Percentiles rank a stretch among this genome's conserved stretches.
These are phyloP conservation scores for Pseudisothecium myosuroides DNA, from an alignment of 225 moss, liverwort and hornwort species.

Conservation along the genomic window DNA sequence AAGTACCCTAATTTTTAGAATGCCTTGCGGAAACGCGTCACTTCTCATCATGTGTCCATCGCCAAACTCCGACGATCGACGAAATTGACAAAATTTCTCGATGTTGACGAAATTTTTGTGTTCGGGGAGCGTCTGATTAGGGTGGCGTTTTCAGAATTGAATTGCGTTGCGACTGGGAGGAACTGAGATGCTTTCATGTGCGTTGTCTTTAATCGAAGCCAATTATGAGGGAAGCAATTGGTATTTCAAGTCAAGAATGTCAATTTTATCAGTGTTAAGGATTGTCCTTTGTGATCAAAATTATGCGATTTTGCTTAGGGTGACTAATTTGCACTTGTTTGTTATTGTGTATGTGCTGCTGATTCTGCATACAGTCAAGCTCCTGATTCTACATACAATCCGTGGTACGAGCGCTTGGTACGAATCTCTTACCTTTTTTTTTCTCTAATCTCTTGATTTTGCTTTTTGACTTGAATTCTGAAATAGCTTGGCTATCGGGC, in stretches of 20 bases:
- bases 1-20: no score
- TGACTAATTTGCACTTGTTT: slow-evolving; percentile 26
- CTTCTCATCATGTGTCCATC: no score
- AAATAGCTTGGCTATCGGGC: no score
- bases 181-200: background rate
- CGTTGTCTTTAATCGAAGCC: background rate
- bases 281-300: background rate
- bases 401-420: slow-evolving; percentile 65
- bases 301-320: background rate
- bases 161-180: no score
- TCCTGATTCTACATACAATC: slow-evolving; percentile 57
- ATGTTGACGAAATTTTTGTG: no score
- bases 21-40: no score
- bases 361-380: slow-evolving; percentile 55
- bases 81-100: no score
- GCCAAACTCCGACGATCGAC: no score
- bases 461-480: no score
- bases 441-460: background rate
- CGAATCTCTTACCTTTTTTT: background rate
- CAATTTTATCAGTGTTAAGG: background rate
- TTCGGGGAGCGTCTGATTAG: no score
- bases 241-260: background rate
- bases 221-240: background rate
- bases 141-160: no score
- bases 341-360: slow-evolving; percentile 79